Base-by-base conservation (phyloP, 75 land plant genomes). In the Gnetum montanum region DNA sequence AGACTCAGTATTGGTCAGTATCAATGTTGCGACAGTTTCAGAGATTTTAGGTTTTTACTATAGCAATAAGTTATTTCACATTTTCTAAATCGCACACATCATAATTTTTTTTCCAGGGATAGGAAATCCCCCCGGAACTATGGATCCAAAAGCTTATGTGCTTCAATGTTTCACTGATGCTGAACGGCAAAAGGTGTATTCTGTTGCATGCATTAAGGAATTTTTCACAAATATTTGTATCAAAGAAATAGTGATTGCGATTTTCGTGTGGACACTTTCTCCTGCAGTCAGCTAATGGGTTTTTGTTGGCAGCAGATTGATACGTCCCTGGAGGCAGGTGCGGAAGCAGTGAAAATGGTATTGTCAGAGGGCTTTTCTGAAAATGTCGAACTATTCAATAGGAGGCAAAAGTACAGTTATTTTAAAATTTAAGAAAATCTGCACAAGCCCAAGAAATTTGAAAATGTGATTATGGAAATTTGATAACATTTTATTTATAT, bases 1-100 rank as follows among this genome's bases (percentile, higher is more conserved):
- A 80, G 97, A n/a, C 47, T 92, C 59, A 83, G 89, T 48, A 82
- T 92, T 58, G 97, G 97, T 92, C 62, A 6, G 80, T 61, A 31
- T 25, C 19, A 11, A 31, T 31, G 34, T 52, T 25, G 33, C 27
- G 31, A 10, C 18, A 20, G 36, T 29, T 63, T 4, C 23, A 11
- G 25, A 12, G 10, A 19, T 38, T 35, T 4, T 0, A 49, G 31
- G 49, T 22, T 61, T 24, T 7, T 33, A 16, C 26, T 24, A 10
- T 53, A n/a, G n/a, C 49, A 3, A 54, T 22, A 16, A 22, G 37
- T 27, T 19, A 13, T 36, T 7, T 6, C 19, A n/a, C 18, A 11
- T 23, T 35, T 13, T 29, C 2, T 31, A 66, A 24, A 12, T 4
- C 33, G 43, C 11, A 38, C 10, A 30, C 56, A 15, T 57, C n/a